phyloP scores from a whole-genome alignment of 73 alveolate genomes.

The Blepharisma stoltei region DNA sequence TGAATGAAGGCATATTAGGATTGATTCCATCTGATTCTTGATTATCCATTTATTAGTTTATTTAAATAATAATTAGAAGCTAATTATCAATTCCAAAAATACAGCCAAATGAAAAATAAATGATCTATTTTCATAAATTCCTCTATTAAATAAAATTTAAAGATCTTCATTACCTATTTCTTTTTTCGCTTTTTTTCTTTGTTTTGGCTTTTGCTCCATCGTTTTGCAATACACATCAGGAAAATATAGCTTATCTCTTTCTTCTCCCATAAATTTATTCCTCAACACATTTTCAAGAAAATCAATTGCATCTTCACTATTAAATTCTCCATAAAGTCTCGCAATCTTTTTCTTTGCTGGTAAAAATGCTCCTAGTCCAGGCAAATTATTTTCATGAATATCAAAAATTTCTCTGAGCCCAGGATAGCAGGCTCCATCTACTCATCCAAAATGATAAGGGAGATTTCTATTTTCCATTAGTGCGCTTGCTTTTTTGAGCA shows the following conservation, averaged over 20 bases:
- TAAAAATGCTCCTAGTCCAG: background rate
- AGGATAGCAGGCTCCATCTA: background rate
- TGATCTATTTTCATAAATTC: too few species aligned
- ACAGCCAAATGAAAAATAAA: too few species aligned
- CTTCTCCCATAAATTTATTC: background rate
- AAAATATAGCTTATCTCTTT: too few species aligned
- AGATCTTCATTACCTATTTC: too few species aligned
- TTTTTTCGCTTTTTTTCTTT: too few species aligned
- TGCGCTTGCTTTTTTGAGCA: slow-evolving; percentile 8
- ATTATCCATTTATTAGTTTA: too few species aligned
- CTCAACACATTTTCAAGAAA: slow-evolving; percentile 11
- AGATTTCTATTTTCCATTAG: slow-evolving; percentile 1
- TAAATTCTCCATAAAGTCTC: slow-evolving; percentile 16
- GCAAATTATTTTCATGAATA: background rate
- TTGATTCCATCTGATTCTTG: slow-evolving; percentile 19
- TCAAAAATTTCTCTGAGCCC: slow-evolving; percentile 23
- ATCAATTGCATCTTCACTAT: background rate
- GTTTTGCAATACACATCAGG: too few species aligned
- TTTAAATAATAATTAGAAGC: too few species aligned
- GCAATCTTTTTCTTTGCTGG: background rate
- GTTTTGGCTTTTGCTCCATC: too few species aligned
- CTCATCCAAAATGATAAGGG: slow-evolving; percentile 13
- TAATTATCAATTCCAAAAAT: too few species aligned
- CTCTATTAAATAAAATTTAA: too few species aligned
- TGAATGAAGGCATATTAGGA: slow-evolving; percentile 83